phyloP scores from a whole-genome alignment of 805 yeast species.

The Brettanomyces bruxellensis region DNA sequence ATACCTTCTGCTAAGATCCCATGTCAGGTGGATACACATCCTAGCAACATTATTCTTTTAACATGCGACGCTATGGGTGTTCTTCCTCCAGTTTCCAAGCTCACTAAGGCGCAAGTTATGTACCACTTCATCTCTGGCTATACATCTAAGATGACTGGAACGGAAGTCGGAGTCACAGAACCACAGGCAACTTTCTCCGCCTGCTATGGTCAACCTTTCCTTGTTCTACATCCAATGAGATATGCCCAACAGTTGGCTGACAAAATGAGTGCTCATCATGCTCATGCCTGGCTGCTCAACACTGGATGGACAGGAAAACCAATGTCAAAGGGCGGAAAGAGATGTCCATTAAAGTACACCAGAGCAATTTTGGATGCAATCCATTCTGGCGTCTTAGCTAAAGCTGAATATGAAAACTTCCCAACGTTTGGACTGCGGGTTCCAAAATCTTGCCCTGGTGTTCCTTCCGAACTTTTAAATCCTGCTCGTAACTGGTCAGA shows the following conservation, averaged over 20 bases:
- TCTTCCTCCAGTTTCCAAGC: constrained; percentile 90
- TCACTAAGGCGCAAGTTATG: constrained; percentile 94
- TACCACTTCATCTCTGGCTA: constrained; percentile 98
- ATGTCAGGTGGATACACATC: constrained; percentile 83
- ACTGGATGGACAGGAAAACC: constrained; percentile 99
- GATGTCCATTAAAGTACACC: constrained; percentile 96
- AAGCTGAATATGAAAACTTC: constrained; percentile 74
- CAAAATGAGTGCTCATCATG: constrained; percentile 81
- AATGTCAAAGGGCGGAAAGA: constrained; percentile 86
- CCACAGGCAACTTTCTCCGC: constrained; percentile 98
- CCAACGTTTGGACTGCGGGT: constrained; percentile 82
- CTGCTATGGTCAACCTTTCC: constrained; percentile 98
- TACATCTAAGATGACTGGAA: constrained; percentile 99
- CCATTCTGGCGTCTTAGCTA: constrained; percentile 79
- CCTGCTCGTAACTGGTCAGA: constrained; percentile 77
- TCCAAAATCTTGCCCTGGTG: constrained; percentile 75
- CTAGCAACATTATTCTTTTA: constrained; percentile 81
- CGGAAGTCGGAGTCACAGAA: constrained; percentile 97
- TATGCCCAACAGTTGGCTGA: constrained; percentile 94
- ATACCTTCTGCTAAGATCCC: constrained; percentile 96
- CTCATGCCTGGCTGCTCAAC: constrained; percentile 93
- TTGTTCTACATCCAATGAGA: constrained; percentile 95
- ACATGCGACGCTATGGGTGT: constrained; percentile 99
- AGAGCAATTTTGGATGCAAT: constrained; percentile 93
- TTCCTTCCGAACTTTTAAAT: constrained; percentile 77